A percentile compares a stretch with the other conserved stretches of the same genome.
Evolutionary conservation across 2,329 filamentous ascomycete genomes (phyloP).

Genomic region (Penicillium sp.): DNA sequence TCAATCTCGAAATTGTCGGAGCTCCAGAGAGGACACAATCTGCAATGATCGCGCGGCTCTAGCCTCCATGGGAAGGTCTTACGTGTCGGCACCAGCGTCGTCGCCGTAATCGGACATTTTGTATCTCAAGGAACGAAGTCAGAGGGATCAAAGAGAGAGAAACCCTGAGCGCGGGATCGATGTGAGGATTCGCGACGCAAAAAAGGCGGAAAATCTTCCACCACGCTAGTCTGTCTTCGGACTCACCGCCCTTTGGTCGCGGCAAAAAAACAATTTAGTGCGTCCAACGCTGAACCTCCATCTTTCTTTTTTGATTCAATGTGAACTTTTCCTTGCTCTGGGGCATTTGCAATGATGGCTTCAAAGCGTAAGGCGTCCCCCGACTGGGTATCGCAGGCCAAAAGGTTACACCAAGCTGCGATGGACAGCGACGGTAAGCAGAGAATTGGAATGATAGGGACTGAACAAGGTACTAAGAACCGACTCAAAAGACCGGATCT

Average conservation of each 20-base stretch:
- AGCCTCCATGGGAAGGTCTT: conserved; percentile 31
- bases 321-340: background rate
- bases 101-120: conserved; percentile 73
- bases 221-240: conserved; percentile 27
- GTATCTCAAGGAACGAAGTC: conserved; percentile 14
- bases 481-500: conserved; percentile 39
- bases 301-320: background rate
- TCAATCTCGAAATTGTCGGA: conserved; percentile 7
- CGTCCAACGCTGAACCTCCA: background rate
- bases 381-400: conserved; percentile 27
- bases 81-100: conserved; percentile 61
- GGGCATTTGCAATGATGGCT: conserved; percentile 28
- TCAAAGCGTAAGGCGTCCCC: conserved; percentile 35
- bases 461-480: conserved; percentile 9
- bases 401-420: conserved; percentile 29
- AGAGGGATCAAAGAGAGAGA: conserved; percentile 17
- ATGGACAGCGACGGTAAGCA: conserved; percentile 31
- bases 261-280: conserved; percentile 36
- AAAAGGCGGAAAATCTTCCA: conserved; percentile 39
- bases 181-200: conserved; percentile 21
- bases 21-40: conserved; percentile 13
- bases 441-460: conserved; percentile 4
- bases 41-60: conserved; percentile 5
- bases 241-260: conserved; percentile 30
- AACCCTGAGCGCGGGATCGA: conserved; percentile 17